Conservation (phyloP, 2,329 filamentous ascomycete species). For the Chlorencoelia australis region DNA sequence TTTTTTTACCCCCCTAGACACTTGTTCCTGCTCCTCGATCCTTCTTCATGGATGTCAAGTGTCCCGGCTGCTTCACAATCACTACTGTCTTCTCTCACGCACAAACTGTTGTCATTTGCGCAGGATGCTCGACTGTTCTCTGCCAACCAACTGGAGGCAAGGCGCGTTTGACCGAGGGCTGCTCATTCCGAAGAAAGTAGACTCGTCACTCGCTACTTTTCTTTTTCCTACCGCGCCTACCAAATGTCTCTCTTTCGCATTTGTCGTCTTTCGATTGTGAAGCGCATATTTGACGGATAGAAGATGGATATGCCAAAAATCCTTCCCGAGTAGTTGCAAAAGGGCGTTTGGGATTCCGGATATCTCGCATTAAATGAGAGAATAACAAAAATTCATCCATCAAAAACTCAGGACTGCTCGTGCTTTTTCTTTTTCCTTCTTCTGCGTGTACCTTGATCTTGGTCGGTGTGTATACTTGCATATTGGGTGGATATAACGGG, state of each 20-base stretch:
- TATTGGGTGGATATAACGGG: slow-evolving; percentile 29
- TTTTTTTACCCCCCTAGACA: slow-evolving; percentile 42
- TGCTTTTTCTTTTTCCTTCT: slow-evolving; percentile 28
- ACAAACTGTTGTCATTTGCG: slow-evolving; percentile 99
- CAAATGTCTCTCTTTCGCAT: slow-evolving; percentile 23
- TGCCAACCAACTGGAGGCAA: slow-evolving; percentile 99
- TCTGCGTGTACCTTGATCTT: slow-evolving; percentile 24
- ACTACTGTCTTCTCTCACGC: slow-evolving; percentile 99
- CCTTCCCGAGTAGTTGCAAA: slow-evolving; percentile 39
- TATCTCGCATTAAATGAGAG: slow-evolving; percentile 70
- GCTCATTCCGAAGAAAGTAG: slow-evolving; percentile 99
- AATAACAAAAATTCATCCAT: slow-evolving; percentile 8
- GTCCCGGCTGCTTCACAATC: slow-evolving; percentile 99
- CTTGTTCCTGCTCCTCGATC: slow-evolving; percentile 94
- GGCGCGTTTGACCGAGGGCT: slow-evolving; percentile 97
- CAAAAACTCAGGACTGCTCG: slow-evolving; percentile 27
- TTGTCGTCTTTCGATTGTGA: slow-evolving; percentile 17
- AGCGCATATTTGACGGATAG: slow-evolving; percentile 51
- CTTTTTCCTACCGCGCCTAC: slow-evolving; percentile 29
- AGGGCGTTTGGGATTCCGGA: slow-evolving; percentile 69
- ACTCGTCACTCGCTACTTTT: slow-evolving; percentile 37
- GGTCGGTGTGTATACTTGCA: slow-evolving; percentile 34
- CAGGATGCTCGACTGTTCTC: slow-evolving; percentile 97
- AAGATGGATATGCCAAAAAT: slow-evolving; percentile 53
- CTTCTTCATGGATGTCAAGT: slow-evolving; percentile 99